These are phyloP conservation scores for Tuber calosporum DNA, from an alignment of 495 filamentous ascomycete species.

Conservation along the genomic window DNA sequence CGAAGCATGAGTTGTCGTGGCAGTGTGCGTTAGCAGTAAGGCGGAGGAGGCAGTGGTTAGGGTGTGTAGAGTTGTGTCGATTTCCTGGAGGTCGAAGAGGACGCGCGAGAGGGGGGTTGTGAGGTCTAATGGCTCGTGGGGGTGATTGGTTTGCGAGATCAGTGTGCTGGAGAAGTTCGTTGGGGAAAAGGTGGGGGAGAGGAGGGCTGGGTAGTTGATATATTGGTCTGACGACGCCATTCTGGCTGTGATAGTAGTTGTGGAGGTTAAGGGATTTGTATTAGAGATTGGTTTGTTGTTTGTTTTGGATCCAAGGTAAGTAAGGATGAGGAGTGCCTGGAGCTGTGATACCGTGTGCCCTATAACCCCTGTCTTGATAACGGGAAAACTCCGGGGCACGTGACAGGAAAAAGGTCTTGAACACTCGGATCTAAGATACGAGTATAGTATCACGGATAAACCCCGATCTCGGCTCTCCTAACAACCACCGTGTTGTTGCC, in stretches of 20 bases:
- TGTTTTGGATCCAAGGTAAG: background rate
- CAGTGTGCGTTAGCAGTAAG: conserved; percentile 72
- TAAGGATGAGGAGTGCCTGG: background rate
- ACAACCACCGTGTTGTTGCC: background rate
- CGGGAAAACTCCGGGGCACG: background rate
- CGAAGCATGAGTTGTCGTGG: conserved; percentile 61
- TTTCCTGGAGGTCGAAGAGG: conserved; percentile 92
- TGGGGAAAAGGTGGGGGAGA: conserved; percentile 74
- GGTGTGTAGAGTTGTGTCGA: conserved; percentile 88
- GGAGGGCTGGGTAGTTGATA: conserved; percentile 91
- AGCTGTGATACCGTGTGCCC: background rate
- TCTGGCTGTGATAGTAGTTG: conserved; percentile 37
- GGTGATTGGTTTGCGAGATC: conserved; percentile 83
- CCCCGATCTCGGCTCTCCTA: no score
- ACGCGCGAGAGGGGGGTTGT: conserved; percentile 89
- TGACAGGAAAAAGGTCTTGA: background rate
- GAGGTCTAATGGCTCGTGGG: conserved; percentile 82
- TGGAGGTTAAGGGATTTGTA: conserved; percentile 21
- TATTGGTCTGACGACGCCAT: conserved; percentile 51
- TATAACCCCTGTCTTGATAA: background rate
- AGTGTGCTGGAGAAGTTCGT: conserved; percentile 78
- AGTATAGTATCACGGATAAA: no score
- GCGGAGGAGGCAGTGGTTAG: conserved; percentile 79
- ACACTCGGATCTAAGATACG: background rate
- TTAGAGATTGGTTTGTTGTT: background rate